Percentiles rank a stretch among this genome's conserved stretches.
Conservation (phyloP, 2,329 filamentous ascomycete genomes). For the Huntiella omanensis region DNA sequence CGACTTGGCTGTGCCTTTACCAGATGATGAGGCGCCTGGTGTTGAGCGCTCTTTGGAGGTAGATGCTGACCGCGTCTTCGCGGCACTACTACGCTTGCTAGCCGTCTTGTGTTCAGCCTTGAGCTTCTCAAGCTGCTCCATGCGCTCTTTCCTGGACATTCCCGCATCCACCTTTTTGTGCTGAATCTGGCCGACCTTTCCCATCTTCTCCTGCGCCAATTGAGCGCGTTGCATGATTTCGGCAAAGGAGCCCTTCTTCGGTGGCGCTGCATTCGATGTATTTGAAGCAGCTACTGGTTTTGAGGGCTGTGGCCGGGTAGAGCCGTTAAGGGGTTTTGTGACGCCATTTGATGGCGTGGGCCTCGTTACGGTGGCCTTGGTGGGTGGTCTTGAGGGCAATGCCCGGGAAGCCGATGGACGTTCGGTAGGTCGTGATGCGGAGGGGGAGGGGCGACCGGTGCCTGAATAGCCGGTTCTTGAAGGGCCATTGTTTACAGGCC, state of each 20-base stretch:
- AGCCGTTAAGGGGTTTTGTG: neutral
- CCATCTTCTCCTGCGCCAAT: constrained; percentile 40
- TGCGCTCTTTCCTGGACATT: constrained; percentile 33
- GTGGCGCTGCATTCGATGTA: constrained; percentile 18
- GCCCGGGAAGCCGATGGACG: constrained; percentile 16
- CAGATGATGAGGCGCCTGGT: neutral
- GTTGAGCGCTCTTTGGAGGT: neutral
- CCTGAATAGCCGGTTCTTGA: neutral
- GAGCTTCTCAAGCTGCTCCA: constrained; percentile 20
- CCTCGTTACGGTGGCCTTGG: constrained; percentile 13
- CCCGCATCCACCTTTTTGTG: constrained; percentile 53
- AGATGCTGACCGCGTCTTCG: neutral
- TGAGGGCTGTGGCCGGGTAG: neutral
- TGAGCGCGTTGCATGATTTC: constrained; percentile 58
- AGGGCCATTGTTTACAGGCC: neutral
- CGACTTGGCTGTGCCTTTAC: neutral
- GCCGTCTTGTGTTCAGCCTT: constrained; percentile 4
- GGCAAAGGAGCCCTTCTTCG: constrained; percentile 56
- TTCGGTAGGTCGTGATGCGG: constrained; percentile 13
- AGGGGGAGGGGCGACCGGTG: constrained; percentile 2
- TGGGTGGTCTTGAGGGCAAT: constrained; percentile 13
- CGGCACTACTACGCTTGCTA: neutral
- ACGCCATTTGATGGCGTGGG: constrained; percentile 6
- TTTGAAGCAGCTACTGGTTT: neutral
- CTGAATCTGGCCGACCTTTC: constrained; percentile 51